Percentiles rank a stretch among this genome's conserved stretches.
Conservation (phyloP, 2,329 filamentous ascomycete genomes). For the Didymella keratinophila region DNA sequence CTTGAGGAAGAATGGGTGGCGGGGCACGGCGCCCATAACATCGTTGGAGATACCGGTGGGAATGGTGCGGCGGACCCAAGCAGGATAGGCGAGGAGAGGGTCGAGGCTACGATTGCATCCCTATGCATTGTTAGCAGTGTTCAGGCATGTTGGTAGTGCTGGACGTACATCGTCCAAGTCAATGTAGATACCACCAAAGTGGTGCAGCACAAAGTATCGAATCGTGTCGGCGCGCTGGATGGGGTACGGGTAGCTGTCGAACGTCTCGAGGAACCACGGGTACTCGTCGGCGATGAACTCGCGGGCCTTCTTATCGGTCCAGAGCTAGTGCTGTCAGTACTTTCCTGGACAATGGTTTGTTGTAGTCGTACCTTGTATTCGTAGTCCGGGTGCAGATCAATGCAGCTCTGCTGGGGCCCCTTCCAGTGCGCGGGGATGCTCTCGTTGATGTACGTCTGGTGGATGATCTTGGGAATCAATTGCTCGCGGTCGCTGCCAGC, state of each 20-base stretch:
- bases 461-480: constrained; percentile 78
- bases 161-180: constrained; percentile 73
- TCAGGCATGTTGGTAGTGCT: neutral
- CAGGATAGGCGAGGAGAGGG: constrained; percentile 71
- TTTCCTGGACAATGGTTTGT: neutral
- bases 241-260: constrained; percentile 75
- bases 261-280: constrained; percentile 79
- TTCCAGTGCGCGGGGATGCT: constrained; percentile 73
- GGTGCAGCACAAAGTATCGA: constrained; percentile 78
- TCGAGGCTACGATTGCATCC: constrained; percentile 74
- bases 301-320: constrained; percentile 74
- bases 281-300: constrained; percentile 76
- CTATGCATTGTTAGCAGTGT: constrained; percentile 46
- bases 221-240: constrained; percentile 82
- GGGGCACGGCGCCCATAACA: constrained; percentile 75
- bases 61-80: constrained; percentile 73
- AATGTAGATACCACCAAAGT: constrained; percentile 82
- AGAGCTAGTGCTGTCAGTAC: constrained; percentile 62
- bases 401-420: constrained; percentile 70
- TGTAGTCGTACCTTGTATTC: constrained; percentile 69
- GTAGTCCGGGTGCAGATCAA: constrained; percentile 72
- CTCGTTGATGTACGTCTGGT: constrained; percentile 78
- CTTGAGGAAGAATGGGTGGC: constrained; percentile 76
- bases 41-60: constrained; percentile 85
- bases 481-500: constrained; percentile 64